Evolutionary conservation across 305 asterid genomes (phyloP).

Genomic region (Rubia peregrina): DNA sequence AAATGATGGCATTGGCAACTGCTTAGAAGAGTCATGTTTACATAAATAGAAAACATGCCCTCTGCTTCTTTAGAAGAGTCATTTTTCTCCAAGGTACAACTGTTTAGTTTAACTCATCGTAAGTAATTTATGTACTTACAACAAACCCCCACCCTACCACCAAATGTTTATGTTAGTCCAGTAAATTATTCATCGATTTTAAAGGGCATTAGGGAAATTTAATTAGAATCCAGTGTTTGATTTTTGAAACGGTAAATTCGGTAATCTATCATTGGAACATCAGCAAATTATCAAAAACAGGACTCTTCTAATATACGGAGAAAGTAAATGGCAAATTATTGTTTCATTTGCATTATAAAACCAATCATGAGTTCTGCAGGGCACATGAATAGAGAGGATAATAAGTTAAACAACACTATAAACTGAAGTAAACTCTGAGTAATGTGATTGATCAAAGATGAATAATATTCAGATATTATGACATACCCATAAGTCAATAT

Average conservation of each 20-base stretch:
- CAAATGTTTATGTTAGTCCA: background rate
- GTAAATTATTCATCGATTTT: background rate
- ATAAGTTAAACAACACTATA: conserved; percentile 8
- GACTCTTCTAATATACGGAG: background rate
- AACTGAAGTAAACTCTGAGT: background rate
- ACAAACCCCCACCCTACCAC: background rate
- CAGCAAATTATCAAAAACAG: background rate
- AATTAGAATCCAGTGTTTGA: background rate
- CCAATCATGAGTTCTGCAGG: background rate
- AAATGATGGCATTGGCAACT: background rate
- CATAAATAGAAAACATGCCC: background rate
- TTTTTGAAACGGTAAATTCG: background rate
- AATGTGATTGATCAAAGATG: conserved; percentile 17
- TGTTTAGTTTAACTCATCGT: background rate
- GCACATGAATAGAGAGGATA: background rate
- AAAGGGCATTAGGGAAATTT: background rate
- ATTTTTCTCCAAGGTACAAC: background rate
- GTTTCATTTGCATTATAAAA: too few species aligned
- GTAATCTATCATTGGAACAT: background rate
- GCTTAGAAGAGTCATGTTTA: background rate
- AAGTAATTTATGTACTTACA: background rate
- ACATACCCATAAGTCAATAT: conserved; percentile 88
- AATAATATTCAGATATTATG: background rate
- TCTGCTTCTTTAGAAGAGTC: background rate
- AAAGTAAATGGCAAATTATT: background rate